Percentiles rank a stretch among this genome's conserved stretches.
Conservation (phyloP, 352 stramenopile species). For the Phytophthora idaei region DNA sequence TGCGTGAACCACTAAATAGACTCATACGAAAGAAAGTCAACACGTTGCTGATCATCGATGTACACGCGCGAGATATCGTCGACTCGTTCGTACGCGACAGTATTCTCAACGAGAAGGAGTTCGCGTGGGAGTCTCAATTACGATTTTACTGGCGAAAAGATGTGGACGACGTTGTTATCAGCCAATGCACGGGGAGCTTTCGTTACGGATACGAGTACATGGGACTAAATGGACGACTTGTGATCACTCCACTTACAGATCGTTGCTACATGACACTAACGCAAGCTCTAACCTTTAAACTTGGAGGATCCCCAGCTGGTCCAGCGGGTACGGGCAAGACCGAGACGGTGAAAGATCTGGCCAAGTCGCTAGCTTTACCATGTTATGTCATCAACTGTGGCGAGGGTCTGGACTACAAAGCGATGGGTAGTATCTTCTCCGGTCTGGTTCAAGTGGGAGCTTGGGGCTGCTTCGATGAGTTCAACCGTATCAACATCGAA, state of each 20-base stretch:
- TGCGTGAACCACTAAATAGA: conserved; percentile 87
- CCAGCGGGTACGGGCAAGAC: conserved; percentile 93
- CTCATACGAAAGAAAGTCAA: conserved; percentile 94
- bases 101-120: conserved; percentile 91
- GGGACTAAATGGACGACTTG: conserved; percentile 90
- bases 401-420: conserved; percentile 93
- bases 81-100: conserved; percentile 90
- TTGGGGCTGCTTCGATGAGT: conserved; percentile 90
- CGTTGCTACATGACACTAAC: conserved; percentile 95
- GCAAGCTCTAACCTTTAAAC: conserved; percentile 92
- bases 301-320: conserved; percentile 89
- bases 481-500: conserved; percentile 91
- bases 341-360: conserved; percentile 93
- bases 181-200: conserved; percentile 92
- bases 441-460: conserved; percentile 88
- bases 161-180: conserved; percentile 90
- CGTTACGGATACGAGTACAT: conserved; percentile 96
- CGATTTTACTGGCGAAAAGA: conserved; percentile 93
- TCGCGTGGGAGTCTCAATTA: conserved; percentile 90
- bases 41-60: conserved; percentile 91
- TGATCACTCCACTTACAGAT: conserved; percentile 94
- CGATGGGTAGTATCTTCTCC: conserved; percentile 91
- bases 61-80: conserved; percentile 91
- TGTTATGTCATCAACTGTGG: conserved; percentile 94
- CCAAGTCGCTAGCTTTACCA: conserved; percentile 91